Base-by-base conservation (phyloP, 306 rosid genomes). In the Vigna trinervia region DNA sequence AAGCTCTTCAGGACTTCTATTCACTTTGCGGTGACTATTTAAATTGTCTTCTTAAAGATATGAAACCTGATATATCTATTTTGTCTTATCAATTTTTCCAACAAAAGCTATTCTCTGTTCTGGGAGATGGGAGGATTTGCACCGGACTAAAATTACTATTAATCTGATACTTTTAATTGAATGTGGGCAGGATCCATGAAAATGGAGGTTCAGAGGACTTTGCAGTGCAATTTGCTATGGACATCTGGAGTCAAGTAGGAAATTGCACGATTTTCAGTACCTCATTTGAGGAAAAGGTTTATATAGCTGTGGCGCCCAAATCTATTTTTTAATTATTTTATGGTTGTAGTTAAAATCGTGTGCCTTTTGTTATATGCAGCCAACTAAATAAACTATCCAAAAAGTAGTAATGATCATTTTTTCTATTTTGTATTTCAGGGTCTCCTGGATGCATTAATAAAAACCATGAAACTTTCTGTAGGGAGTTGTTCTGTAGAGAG, bases 371-470 rank as follows among this genome's bases (percentile, higher is more conserved):
- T 47, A 45, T 71, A 75, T 62, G 47, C 82, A 74, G 60, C 47
- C 77, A 64, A 57, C 54, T 50, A 54, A 75, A 68, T 48, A 28
- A 9, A 75, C 59, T 36, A n/a, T 62, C 74, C 69, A 26, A 41
- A 41, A 9, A 65, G 68, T 64, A 60, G 76, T 60, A 43, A 51
- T 32, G 51, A 12, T 83, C 52, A 43, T 60, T 23, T 81, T 79
- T 80, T 34, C 71, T 78, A 53, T 71, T 36, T 75, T 87, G 67
- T 80, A 61, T 63, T 86, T 76, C 85, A 95, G 98, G 96, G 64
- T 61, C 89, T 92, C 79, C 87, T 90, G 81, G 90, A 86, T 84
- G 92, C 97, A 77, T 79, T 86, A 59, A 88, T 88, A 91, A 84
- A 70, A 81, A 88, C 88, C 52, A 83, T 90, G 88, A 89, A 86